Evolutionary conservation across 371 early-diverging fungal genomes (phyloP), one percentile per base, ranked within the genome.

Genomic region (Rhizomucor pusillus): DNA sequence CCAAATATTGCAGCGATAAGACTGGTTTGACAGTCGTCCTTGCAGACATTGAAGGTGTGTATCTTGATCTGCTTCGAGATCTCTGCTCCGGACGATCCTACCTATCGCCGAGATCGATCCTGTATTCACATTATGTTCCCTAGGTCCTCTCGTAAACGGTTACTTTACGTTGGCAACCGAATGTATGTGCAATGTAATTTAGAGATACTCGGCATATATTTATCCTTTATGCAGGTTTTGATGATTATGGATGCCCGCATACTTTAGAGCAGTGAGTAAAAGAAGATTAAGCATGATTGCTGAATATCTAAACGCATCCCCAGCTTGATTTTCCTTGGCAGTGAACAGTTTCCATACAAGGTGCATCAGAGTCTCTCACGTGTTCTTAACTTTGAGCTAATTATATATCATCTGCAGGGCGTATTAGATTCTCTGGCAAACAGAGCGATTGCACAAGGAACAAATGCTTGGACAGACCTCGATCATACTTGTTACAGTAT

Each of bases 161-260:
- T 85, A 77, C 59, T 85, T 85, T 56, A 62, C 75, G 4, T 60
- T 87, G 13, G 84, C 87, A 20, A 87, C 87, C 7, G 87, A 87
- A 63, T 70, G 85, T 86, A 75, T 49, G 20, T 22, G 12, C 43
- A 3, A 22, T 46, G 44, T 5, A 22, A 5, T 46, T 46, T 46
- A 13, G 18, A 22, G 10, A 46, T 13, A 4, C 20, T 5, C 22
- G 12, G 5, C 7, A 29, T 29, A 23, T 20, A 29, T 34, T 19
- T 11, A 22, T 9, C 16, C 3, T 13, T 35, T 36, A 25, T 33
- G 5, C 67, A 82, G 84, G 81, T 20, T 77, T 80, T 53, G 87
- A 87, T 55, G 87, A 87, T 58, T 81, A 72, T 70, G 86, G 86
- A 18, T 81, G 85, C 51, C 86, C 86, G 24, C 87, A 87, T 59